Conservation (phyloP, 2,329 filamentous ascomycete species). For the Colletotrichum costaricense region DNA sequence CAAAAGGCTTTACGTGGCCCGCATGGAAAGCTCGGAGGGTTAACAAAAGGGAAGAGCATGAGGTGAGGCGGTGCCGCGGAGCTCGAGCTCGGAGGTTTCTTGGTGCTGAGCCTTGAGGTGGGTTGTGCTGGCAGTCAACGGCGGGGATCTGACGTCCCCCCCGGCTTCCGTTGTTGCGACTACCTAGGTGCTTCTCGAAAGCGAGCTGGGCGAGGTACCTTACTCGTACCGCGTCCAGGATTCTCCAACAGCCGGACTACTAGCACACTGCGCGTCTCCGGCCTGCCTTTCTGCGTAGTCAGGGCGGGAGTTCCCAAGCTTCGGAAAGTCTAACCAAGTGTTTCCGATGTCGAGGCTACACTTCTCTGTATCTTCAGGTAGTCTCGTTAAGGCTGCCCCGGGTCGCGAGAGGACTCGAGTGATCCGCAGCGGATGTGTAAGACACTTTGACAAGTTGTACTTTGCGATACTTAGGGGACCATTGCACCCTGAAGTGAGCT, state of each 20-base stretch:
- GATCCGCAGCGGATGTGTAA: background rate
- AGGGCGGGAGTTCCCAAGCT: background rate
- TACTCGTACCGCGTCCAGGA: constrained; percentile 1
- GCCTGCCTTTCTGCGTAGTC: background rate
- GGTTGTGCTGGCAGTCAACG: constrained; percentile 29
- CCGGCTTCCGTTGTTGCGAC: constrained; percentile 9
- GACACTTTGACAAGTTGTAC: background rate
- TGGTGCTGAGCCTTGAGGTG: constrained; percentile 21
- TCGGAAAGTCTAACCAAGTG: background rate
- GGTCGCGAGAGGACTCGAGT: too few species aligned
- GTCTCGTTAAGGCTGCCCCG: too few species aligned
- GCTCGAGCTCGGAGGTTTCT: constrained; percentile 31
- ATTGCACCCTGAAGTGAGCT: background rate
- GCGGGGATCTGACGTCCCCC: constrained; percentile 34
- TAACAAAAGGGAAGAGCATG: background rate
- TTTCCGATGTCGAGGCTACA: background rate
- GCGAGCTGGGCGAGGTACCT: constrained; percentile 5
- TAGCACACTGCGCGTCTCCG: background rate
- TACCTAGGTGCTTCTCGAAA: constrained; percentile 7
- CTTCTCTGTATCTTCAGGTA: too few species aligned
- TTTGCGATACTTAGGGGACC: background rate
- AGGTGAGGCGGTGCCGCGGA: constrained; percentile 31
- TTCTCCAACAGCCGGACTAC: constrained; percentile 2
- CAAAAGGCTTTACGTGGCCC: constrained; percentile 27
- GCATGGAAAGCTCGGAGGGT: constrained; percentile 30